Evolutionary conservation across 805 yeast genomes (phyloP).

Genomic region (Candida boidinii): DNA sequence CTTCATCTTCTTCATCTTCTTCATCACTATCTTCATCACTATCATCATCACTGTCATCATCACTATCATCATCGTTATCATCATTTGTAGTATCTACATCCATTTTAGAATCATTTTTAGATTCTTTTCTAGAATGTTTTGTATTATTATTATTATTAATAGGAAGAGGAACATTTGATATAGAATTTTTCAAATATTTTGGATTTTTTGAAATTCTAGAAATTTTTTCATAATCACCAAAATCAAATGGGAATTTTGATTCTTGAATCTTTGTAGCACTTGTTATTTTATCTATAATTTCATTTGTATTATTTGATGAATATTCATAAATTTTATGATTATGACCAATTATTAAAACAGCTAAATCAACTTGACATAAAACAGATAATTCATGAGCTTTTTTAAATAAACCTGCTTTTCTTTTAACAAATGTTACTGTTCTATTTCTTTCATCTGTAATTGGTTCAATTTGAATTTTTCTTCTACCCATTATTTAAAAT

Average conservation of each 20-base stretch:
- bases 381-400: slow-evolving; percentile 83
- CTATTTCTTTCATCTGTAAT: slow-evolving; percentile 82
- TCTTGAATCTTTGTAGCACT: slow-evolving; percentile 34
- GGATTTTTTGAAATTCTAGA: slow-evolving; percentile 16
- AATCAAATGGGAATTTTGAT: slow-evolving; percentile 55
- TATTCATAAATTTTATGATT: slow-evolving; percentile 33
- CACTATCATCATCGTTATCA: slow-evolving; percentile 4
- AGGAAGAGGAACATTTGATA: slow-evolving; percentile 1
- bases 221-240: slow-evolving; percentile 45
- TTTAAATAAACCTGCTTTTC: slow-evolving; percentile 90
- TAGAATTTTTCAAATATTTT: slow-evolving; percentile 7
- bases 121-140: neutral
- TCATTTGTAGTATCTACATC: slow-evolving; percentile 8
- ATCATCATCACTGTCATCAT: slow-evolving; percentile 3
- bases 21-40: slow-evolving; percentile 1
- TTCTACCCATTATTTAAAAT: slow-evolving; percentile 69
- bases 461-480: slow-evolving; percentile 91
- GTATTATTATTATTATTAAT: neutral
- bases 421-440: slow-evolving; percentile 80
- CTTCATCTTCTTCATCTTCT: neutral
- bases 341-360: slow-evolving; percentile 79
- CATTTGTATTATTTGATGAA: slow-evolving; percentile 25
- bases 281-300: slow-evolving; percentile 34
- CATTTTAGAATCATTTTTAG: too few relatives aligned
- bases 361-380: slow-evolving; percentile 85